Percentiles rank a stretch among this genome's conserved stretches.
These are phyloP conservation scores for Podaxis pistillaris DNA, from an alignment of 768 basidiomycete genomes.

Conservation along the genomic window DNA sequence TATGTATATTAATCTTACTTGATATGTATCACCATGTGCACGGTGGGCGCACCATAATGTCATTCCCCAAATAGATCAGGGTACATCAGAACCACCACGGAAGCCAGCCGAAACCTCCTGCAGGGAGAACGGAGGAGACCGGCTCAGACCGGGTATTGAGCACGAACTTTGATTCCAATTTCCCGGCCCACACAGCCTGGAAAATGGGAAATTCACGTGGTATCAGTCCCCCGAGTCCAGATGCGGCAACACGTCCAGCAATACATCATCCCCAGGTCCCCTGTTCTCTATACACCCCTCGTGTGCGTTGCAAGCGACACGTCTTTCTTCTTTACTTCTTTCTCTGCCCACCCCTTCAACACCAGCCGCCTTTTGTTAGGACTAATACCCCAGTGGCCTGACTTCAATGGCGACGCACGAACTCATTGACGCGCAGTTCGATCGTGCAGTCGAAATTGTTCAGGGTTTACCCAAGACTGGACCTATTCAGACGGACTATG, in stretches of 20 bases:
- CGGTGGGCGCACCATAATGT: too few species aligned
- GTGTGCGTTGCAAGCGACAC: not conserved
- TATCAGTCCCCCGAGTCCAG: not conserved
- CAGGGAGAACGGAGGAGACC: not conserved
- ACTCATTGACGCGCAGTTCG: slow-evolving; percentile 82
- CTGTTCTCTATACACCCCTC: not conserved
- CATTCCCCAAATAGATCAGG: too few species aligned
- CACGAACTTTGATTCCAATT: not conserved
- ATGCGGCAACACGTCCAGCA: not conserved
- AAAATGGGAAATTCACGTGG: slow-evolving; percentile 6
- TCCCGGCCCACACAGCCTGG: not conserved
- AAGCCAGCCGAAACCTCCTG: not conserved
- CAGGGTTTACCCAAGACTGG: slow-evolving; percentile 91
- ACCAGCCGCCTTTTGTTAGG: not conserved
- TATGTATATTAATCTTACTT: not conserved
- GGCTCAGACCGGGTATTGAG: not conserved
- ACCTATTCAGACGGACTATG: slow-evolving; percentile 93
- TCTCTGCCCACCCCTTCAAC: not conserved
- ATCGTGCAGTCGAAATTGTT: slow-evolving; percentile 92
- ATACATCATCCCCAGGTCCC: not conserved
- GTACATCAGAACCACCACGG: too few species aligned
- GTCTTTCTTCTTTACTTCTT: not conserved
- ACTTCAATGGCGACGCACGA: slow-evolving; percentile 57
- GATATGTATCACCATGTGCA: not conserved
- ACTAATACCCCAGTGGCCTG: too few species aligned